A percentile compares a stretch with the other conserved stretches of the same genome.
These are phyloP conservation scores for Russula foetens DNA, from an alignment of 768 basidiomycete genomes.

Conservation along the genomic window DNA sequence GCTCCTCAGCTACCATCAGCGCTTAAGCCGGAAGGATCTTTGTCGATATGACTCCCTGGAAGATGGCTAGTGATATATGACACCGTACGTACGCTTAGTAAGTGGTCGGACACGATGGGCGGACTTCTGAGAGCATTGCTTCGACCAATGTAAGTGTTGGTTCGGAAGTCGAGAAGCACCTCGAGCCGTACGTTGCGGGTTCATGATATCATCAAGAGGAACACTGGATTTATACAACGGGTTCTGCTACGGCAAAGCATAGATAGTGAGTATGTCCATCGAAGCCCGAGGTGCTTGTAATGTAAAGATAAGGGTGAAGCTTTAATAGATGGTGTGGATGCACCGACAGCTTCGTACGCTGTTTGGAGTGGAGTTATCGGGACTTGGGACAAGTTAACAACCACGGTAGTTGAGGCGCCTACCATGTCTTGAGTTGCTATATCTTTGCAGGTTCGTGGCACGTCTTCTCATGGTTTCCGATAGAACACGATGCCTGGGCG, in stretches of 20 bases:
- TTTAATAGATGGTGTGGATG: neutral
- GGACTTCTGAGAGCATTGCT: neutral
- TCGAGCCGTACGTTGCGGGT: neutral
- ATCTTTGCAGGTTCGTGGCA: neutral
- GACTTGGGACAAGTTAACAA: too few species aligned
- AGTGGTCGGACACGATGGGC: neutral
- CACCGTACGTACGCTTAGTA: neutral
- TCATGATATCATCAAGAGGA: neutral
- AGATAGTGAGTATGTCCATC: too few species aligned
- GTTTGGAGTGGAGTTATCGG: neutral
- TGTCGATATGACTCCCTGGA: neutral
- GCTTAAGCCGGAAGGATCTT: constrained; percentile 6
- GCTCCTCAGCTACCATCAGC: neutral
- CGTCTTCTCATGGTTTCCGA: neutral
- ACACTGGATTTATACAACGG: neutral
- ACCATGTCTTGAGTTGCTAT: too few species aligned
- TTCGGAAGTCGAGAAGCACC: neutral
- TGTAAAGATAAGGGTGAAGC: too few species aligned
- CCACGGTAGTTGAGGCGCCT: too few species aligned
- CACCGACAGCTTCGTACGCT: neutral
- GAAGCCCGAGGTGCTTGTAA: neutral
- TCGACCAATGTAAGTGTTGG: neutral
- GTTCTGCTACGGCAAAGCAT: neutral
- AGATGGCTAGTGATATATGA: too few species aligned
- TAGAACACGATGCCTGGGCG: neutral